Percentiles rank a stretch among this genome's conserved stretches.
These are phyloP conservation scores for Blastomyces parvus DNA, from an alignment of 2,329 filamentous ascomycete species.

Conservation along the genomic window DNA sequence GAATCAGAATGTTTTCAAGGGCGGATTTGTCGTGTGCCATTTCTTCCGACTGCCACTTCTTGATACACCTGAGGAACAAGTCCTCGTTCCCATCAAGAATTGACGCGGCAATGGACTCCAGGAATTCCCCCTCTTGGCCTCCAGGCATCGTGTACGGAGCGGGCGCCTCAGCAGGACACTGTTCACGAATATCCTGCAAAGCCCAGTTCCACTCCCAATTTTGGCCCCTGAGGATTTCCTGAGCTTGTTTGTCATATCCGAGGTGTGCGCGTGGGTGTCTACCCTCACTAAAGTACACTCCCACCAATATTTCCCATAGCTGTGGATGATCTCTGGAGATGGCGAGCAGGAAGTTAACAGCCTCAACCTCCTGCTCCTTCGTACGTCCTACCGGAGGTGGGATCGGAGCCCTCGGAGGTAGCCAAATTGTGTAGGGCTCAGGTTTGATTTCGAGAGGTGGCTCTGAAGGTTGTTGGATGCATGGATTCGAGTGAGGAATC, in stretches of 20 bases:
- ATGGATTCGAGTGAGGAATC: background rate
- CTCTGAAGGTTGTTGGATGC: background rate
- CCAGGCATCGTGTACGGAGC: constrained; percentile 4
- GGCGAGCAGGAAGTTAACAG: constrained; percentile 4
- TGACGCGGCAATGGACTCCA: constrained; percentile 6
- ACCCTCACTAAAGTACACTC: constrained; percentile 10
- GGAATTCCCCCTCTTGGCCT: constrained; percentile 9
- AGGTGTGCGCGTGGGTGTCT: constrained; percentile 9
- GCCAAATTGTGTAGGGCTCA: background rate
- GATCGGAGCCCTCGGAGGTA: background rate
- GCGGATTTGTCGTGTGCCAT: constrained; percentile 2
- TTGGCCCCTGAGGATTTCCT: background rate
- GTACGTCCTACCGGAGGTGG: constrained; percentile 1
- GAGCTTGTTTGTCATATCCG: background rate
- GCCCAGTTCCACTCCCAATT: constrained; percentile 9
- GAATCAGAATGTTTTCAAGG: constrained; percentile 10
- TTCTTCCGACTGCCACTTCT: constrained; percentile 9
- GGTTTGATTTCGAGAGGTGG: background rate
- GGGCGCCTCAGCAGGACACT: constrained; percentile 3
- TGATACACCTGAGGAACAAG: constrained; percentile 12
- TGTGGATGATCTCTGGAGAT: constrained; percentile 6
- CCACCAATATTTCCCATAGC: constrained; percentile 9
- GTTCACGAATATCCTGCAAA: constrained; percentile 9
- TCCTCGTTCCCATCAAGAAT: constrained; percentile 13
- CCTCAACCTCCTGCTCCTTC: constrained; percentile 4